Base-by-base conservation (phyloP, 768 basidiomycete species). In the Mrakia blollopis region DNA sequence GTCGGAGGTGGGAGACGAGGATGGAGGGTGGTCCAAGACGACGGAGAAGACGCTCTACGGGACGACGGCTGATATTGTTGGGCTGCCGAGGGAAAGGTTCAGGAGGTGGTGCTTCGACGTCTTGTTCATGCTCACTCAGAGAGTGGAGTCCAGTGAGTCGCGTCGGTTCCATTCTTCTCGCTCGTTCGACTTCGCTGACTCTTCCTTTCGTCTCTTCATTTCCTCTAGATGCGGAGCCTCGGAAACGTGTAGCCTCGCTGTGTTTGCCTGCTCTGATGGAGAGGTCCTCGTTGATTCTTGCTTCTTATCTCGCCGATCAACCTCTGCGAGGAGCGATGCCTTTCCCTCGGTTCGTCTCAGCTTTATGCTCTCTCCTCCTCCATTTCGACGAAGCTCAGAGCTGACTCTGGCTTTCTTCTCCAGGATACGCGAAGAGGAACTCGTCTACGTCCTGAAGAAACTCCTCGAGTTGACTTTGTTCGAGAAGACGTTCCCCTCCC, bases 81-180 rank as follows among this genome's bases (percentile, higher is more conserved):
- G 88, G 32, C 84, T 91, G 39, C 90, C 91, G 1, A 85, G 93
- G 54, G 94, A 95, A 82, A 87, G 92, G 11, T 95, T 95, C 82
- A 90, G 92, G 10, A 94, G 92, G 84, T 95, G 93, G 93, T 94
- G 92, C 81, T 90, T 95, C 75, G 93, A 96, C 80, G 84, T 94
- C 16, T 82, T 96, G 47, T 94, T 95, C 83, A 81, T 91, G 79
- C 86, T 94, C 41, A 92, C 80, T 91, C 91, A 0, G 85, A 89
- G 80, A 85, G 28, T 47, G 7, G 73, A 74, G 28, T 54, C 44
- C 47, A 61, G 57, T 74, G 62, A 74, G 57, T 74, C 18, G 52
- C 23, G 13, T 37, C 25, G 57, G 28, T 28, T 44, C 18, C 44
- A 9, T 30, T 32, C 50, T 72, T 7, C 16, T 21, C 5, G 4